Evolutionary conservation across 345 rosid genomes (phyloP), one percentile per base, ranked within the genome.

Genomic region (Xanthoceras sorbifolium): DNA sequence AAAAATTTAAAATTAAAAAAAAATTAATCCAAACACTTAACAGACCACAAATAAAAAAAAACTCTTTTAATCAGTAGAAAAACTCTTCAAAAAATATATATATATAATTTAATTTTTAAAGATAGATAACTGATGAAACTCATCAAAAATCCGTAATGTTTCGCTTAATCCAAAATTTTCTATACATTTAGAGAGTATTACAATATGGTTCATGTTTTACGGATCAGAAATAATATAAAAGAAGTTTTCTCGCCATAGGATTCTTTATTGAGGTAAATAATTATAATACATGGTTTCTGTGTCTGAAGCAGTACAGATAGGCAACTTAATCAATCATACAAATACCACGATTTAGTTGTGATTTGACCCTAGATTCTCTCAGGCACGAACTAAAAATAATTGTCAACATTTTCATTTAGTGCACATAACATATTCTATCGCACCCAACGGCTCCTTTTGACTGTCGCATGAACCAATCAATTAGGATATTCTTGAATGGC

Each of bases 361-460:
- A 23, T 5, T 22, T 22, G 71, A 44, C 34, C 55, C 42, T 44
- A 67, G 71, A 67, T 67, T 40, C 54, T 67, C 52, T 67, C 32
- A 6, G 18, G 38, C 15, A 38, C 9, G n/a, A 66, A 20, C 12
- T 17, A 1, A 36, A 3, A 36, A 3, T 10, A n/a, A 5, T 66
- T 20, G 61, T 55, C 9, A 55, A 20, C 61, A 7, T n/a, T 55
- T n/a, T 20, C 22, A n/a, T 3, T 55, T 22, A n/a, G 60, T 55
- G 20, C 61, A 20, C 25, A n/a, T 5, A 7, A 34, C 8, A 34
- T 2, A 64, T 18, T 15, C 42, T 3, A 31, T 11, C 67, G 6
- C 10, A 0, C n/a, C 7, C 25, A 12, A 9, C n/a, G 68, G 34
- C 23, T 20, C 1, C 42, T 36, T 64, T 64, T 15, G 68, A 64